Base-by-base conservation (phyloP, 176 grass and related monocot genomes). In the Rhynchospora breviuscula region DNA sequence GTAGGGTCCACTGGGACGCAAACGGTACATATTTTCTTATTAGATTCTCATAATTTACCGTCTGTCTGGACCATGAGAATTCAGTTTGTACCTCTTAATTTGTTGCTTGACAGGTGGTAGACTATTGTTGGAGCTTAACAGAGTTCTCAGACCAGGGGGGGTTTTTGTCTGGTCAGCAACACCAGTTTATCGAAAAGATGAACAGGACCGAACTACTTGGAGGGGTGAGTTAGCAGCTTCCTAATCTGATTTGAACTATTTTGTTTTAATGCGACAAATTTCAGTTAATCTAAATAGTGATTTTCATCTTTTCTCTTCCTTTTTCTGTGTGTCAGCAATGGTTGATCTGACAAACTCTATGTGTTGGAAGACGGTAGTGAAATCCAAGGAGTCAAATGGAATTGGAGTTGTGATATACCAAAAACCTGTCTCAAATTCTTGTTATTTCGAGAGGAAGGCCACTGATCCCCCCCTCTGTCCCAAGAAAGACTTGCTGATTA, bases 331-430 rank as follows among this genome's bases (percentile, higher is more conserved):
- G 65, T 49, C 88, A 93, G 96, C 85, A 11, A 93, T 98, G 96
- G 91, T 95, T 79, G 45, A 82, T 91, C 84, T 98, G 85, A 91
- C 92, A 11, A 88, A 90, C 63, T 95, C 91, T 1, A 86, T 98
- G 14, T 95, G 96, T 86, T 98, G 96, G 93, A 93, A 89, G 88
- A 88, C 84, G 23, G 89, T 93, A 45, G 82, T 89, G 70, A 98
- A 73, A 82, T 93, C 92, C 60, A 84, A 33, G 10, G 79, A 93
- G 89, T 45, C 79, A 21, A 83, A 89, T 86, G 87, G 85, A 80
- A 95, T 98, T 31, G 93, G 96, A 85, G 88, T 95, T 85, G 93
- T 95, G 59, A 89, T 98, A 89, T 98, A 98, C 83, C 93, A 98
- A 84, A 98, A 98, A 48, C 88, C 89, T 1, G 61, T 84, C 67